phyloP scores from a whole-genome alignment of 2,329 filamentous ascomycete species.

The Colletotrichum destructivum region DNA sequence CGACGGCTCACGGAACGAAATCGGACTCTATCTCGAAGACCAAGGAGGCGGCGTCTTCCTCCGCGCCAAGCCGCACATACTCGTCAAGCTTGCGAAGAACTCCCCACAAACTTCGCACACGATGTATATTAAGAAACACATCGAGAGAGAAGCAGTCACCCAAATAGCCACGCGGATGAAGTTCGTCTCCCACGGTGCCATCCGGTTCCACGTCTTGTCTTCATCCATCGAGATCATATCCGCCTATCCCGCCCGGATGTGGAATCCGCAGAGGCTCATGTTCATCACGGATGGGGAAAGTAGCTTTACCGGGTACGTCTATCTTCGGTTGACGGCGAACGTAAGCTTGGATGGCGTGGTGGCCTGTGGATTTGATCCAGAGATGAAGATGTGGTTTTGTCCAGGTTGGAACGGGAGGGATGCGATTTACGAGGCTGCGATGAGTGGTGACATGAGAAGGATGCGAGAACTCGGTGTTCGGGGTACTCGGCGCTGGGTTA shows the following conservation, averaged over 20 bases:
- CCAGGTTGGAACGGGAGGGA: conserved; percentile 2
- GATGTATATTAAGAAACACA: not conserved
- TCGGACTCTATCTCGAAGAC: not conserved
- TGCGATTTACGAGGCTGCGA: not conserved
- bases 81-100: not conserved
- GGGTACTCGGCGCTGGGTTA: not conserved
- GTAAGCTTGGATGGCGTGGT: not conserved
- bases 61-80: not conserved
- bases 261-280: conserved; percentile 17
- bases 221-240: conserved; percentile 1
- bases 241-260: not conserved
- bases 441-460: not conserved
- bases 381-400: conserved; percentile 7
- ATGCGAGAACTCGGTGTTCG: not conserved
- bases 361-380: conserved; percentile 8
- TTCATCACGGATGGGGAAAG: conserved; percentile 8
- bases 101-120: not conserved
- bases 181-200: not conserved
- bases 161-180: conserved; percentile 5
- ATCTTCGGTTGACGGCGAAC: not conserved
- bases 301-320: not conserved
- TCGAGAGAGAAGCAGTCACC: not conserved
- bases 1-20: not conserved
- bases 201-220: not conserved
- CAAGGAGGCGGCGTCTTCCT: not conserved